A percentile compares a stretch with the other conserved stretches of the same genome.
These are phyloP conservation scores for Teunomyces gatunensis DNA, from an alignment of 805 yeast species.

Conservation along the genomic window DNA sequence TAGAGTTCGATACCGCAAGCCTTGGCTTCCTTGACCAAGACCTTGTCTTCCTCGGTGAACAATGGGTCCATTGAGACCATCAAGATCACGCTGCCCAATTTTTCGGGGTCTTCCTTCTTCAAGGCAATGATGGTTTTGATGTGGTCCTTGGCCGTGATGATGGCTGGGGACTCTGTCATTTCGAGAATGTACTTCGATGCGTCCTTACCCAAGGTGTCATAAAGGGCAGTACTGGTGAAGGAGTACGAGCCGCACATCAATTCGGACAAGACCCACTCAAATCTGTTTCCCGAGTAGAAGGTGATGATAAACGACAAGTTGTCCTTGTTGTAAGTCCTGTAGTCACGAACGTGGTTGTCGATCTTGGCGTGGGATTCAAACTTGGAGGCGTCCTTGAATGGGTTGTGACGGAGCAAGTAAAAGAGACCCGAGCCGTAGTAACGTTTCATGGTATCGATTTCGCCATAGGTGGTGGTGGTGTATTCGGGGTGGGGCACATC, in stretches of 20 bases:
- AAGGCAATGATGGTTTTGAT: conserved; percentile 46
- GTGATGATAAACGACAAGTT: conserved; percentile 32
- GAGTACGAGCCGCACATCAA: conserved; percentile 31
- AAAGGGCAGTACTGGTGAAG: conserved; percentile 38
- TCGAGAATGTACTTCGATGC: conserved; percentile 33
- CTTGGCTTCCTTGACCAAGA: conserved; percentile 46
- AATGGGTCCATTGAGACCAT: conserved; percentile 57
- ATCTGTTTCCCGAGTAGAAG: conserved; percentile 32
- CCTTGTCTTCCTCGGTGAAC: conserved; percentile 44
- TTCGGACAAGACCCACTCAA: conserved; percentile 39
- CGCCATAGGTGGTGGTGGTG: conserved; percentile 14
- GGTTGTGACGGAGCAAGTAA: conserved; percentile 19
- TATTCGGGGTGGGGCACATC: conserved; percentile 11
- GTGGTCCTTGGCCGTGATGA: conserved; percentile 54
- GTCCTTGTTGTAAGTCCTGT: conserved; percentile 13
- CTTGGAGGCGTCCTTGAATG: conserved; percentile 13
- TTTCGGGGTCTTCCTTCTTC: conserved; percentile 29
- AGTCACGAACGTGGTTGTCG: conserved; percentile 14
- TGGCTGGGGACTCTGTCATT: conserved; percentile 39
- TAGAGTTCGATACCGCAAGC: conserved; percentile 15
- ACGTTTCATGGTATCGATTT: conserved; percentile 14
- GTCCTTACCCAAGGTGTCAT: conserved; percentile 39
- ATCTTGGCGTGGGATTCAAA: conserved; percentile 21
- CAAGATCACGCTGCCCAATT: conserved; percentile 44
- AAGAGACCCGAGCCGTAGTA: conserved; percentile 23